Percentiles rank a stretch among this genome's conserved stretches.
These are phyloP conservation scores for Ogataea kodamae DNA, from an alignment of 805 yeast genomes.

Conservation along the genomic window DNA sequence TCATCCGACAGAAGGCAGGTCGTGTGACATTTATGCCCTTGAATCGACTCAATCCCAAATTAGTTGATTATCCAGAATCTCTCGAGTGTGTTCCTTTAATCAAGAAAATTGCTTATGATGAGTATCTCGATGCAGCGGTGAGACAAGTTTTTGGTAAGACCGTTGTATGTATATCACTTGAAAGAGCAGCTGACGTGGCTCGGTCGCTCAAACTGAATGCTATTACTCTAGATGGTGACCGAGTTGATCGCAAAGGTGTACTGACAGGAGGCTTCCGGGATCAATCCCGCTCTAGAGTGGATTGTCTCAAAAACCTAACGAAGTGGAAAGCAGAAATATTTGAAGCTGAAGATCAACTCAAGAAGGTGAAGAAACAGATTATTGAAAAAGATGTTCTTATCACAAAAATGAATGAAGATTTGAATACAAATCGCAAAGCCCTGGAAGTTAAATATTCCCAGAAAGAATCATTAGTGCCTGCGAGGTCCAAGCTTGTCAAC, in stretches of 20 bases:
- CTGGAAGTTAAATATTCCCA: conserved; percentile 43
- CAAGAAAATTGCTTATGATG: conserved; percentile 63
- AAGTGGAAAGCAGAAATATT: conserved; percentile 48
- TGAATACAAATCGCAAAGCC: conserved; percentile 34
- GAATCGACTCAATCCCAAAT: conserved; percentile 52
- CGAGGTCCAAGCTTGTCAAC: conserved; percentile 39
- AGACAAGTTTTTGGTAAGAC: conserved; percentile 78
- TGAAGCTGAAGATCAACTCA: conserved; percentile 38
- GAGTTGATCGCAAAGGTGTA: conserved; percentile 79
- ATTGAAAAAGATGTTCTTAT: conserved; percentile 48
- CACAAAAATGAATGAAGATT: conserved; percentile 45
- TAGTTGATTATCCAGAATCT: conserved; percentile 55
- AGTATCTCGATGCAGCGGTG: conserved; percentile 60
- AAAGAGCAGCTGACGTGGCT: conserved; percentile 65
- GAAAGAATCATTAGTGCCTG: conserved; percentile 42
- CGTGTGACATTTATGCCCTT: conserved; percentile 90
- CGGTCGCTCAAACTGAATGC: conserved; percentile 60
- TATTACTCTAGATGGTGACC: conserved; percentile 89
- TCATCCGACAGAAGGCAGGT: conserved; percentile 67
- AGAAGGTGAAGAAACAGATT: conserved; percentile 37
- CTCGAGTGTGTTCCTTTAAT: conserved; percentile 74
- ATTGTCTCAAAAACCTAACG: conserved; percentile 56
- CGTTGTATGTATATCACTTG: conserved; percentile 69
- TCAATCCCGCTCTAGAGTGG: conserved; percentile 62
- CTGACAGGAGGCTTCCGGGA: conserved; percentile 87